Conservation (phyloP, 2,329 filamentous ascomycete genomes). For the Pseudocercospora musae region DNA sequence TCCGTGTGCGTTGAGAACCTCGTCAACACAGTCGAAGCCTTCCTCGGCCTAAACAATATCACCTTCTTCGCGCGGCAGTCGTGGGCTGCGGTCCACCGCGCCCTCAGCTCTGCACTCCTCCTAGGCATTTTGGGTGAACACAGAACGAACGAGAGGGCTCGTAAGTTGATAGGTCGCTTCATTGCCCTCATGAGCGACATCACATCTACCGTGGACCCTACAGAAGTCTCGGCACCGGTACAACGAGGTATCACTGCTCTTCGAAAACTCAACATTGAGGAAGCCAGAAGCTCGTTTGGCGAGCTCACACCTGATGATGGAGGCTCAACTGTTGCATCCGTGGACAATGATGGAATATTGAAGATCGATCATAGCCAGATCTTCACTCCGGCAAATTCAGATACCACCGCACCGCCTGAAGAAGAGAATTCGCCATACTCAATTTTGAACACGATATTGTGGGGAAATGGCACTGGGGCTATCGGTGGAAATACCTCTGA, state of each 20-base stretch:
- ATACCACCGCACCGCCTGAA: slow-evolving; percentile 26
- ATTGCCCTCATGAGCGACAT: slow-evolving; percentile 47
- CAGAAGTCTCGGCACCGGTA: slow-evolving; percentile 48
- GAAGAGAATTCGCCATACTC: slow-evolving; percentile 47
- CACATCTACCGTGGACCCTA: slow-evolving; percentile 46
- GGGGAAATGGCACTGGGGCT: slow-evolving; percentile 20
- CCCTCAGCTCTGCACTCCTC: slow-evolving; percentile 40
- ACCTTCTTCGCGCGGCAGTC: slow-evolving; percentile 40
- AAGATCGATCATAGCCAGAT: slow-evolving; percentile 27
- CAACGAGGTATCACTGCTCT: slow-evolving; percentile 47
- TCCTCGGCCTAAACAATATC: slow-evolving; percentile 57
- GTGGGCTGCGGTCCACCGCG: slow-evolving; percentile 36
- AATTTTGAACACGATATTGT: slow-evolving; percentile 48
- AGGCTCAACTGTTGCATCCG: slow-evolving; percentile 8
- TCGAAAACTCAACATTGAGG: slow-evolving; percentile 39
- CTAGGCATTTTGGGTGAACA: slow-evolving; percentile 44
- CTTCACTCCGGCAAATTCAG: slow-evolving; percentile 30
- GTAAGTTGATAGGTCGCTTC: slow-evolving; percentile 45
- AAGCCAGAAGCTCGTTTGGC: slow-evolving; percentile 10
- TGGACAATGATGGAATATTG: slow-evolving; percentile 16
- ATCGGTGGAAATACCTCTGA: neutral
- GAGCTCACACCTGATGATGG: slow-evolving; percentile 10
- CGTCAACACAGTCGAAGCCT: slow-evolving; percentile 56
- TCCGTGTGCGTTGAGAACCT: slow-evolving; percentile 56
- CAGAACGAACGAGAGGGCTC: slow-evolving; percentile 48